Evolutionary conservation across 139 green algal genomes (phyloP).

Genomic region (Chlamydomonas incerta): DNA sequence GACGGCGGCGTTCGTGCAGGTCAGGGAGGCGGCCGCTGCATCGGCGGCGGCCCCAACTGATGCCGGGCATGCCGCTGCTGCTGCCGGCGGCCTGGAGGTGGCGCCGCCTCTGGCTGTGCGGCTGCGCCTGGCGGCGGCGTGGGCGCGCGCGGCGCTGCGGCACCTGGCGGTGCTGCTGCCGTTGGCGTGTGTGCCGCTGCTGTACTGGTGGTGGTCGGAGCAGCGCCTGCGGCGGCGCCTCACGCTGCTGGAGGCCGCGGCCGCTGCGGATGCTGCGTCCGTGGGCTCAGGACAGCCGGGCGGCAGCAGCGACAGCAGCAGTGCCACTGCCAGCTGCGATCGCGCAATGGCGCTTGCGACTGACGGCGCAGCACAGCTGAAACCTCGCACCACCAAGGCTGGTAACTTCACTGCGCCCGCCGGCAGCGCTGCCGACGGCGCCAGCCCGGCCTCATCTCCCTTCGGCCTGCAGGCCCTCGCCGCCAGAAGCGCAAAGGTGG

Average conservation of each 20-base stretch:
- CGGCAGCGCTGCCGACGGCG: no score
- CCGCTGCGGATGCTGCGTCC: no score
- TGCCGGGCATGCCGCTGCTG: not conserved
- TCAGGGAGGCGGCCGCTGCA: not conserved
- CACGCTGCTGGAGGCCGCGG: not conserved
- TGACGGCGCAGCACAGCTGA: no score
- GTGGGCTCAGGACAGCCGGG: no score
- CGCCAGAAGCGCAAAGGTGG: no score
- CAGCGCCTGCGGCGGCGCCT: not conserved
- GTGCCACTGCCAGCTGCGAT: no score
- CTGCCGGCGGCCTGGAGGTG: not conserved
- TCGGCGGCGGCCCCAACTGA: not conserved
- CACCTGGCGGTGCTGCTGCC: slow-evolving; percentile 27
- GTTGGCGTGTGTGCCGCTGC: not conserved
- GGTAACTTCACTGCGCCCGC: no score
- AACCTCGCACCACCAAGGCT: no score
- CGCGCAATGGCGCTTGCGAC: no score
- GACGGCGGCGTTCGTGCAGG: not conserved
- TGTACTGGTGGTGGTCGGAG: slow-evolving; percentile 29
- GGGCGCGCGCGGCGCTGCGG: not conserved
- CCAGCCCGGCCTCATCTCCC: no score
- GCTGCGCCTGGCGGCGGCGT: not conserved
- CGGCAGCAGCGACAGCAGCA: no score
- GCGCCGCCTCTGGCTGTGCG: not conserved
- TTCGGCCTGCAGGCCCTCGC: no score